Percentiles rank a stretch among this genome's conserved stretches.
phyloP scores from a whole-genome alignment of 805 yeast species.

The Cyberlindnera euphorbiiphila region DNA sequence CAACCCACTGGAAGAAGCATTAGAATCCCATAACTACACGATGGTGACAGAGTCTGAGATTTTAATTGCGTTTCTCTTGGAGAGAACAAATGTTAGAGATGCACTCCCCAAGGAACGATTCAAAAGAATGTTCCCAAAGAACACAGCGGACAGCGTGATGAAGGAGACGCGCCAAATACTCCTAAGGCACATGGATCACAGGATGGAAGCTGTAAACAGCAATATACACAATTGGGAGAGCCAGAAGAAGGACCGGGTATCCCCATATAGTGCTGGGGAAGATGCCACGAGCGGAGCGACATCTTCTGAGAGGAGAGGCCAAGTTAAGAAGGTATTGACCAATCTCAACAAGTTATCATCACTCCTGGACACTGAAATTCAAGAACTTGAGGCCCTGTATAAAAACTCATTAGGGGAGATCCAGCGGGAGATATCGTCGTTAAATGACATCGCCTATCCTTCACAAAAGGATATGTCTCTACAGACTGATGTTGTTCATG shows the following conservation, averaged over 20 bases:
- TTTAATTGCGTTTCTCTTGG: conserved; percentile 16
- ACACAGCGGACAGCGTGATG: conserved; percentile 6
- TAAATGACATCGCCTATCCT: conserved; percentile 25
- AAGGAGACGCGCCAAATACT: conserved; percentile 11
- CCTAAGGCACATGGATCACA: neutral
- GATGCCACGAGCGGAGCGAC: neutral
- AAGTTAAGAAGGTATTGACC: neutral
- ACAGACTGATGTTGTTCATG: conserved; percentile 13
- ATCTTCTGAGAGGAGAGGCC: neutral
- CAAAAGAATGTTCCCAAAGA: conserved; percentile 15
- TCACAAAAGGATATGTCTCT: neutral
- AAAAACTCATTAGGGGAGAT: conserved; percentile 1
- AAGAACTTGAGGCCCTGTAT: conserved; percentile 24
- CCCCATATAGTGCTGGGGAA: neutral
- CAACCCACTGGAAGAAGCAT: no score
- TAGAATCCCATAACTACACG: neutral
- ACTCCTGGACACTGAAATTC: conserved; percentile 28
- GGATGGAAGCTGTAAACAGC: conserved; percentile 5
- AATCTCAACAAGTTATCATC: conserved; percentile 28
- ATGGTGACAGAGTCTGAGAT: conserved; percentile 21
- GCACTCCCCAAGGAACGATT: conserved; percentile 11
- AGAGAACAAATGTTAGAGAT: conserved; percentile 12
- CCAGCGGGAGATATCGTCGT: conserved; percentile 19
- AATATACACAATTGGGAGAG: conserved; percentile 4
- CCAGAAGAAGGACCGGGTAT: no score